Percentiles rank a stretch among this genome's conserved stretches.
Conservation (phyloP, 139 green algal genomes). For the Chlamydomonas sp. region DNA sequence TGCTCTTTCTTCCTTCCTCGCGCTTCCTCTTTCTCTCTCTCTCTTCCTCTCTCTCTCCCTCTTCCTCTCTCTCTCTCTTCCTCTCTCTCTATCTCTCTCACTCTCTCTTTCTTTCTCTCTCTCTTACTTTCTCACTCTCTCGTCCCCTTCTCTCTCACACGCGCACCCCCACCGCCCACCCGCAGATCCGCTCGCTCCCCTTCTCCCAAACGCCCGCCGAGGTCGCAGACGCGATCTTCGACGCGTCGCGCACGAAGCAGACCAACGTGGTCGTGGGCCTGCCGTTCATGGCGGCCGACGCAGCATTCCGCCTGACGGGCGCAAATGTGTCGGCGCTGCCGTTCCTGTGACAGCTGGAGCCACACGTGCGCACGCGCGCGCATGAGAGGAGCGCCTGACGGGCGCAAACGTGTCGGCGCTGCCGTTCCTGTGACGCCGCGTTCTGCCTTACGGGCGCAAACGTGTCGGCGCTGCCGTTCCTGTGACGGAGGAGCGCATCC, state of each 20-base stretch:
- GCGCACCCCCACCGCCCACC: neutral
- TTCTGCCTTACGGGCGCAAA: slow-evolving; percentile 28
- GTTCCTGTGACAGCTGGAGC: slow-evolving; percentile 24
- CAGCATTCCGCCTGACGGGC: slow-evolving; percentile 24
- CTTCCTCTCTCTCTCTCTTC: too few relatives aligned
- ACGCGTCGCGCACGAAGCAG: slow-evolving; percentile 14
- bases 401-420: slow-evolving; percentile 27
- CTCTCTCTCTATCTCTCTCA: too few relatives aligned
- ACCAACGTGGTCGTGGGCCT: slow-evolving; percentile 35
- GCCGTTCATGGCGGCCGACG: slow-evolving; percentile 24
- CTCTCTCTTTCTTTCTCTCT: too few relatives aligned
- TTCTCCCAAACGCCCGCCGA: slow-evolving; percentile 37
- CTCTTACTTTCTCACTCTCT: too few relatives aligned
- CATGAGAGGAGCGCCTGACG: too few relatives aligned
- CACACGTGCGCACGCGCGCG: too few relatives aligned
- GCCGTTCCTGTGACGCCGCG: slow-evolving; percentile 26
- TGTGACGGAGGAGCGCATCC: too few relatives aligned
- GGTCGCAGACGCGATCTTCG: slow-evolving; percentile 34
- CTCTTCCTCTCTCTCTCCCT: too few relatives aligned
- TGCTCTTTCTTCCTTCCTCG: too few relatives aligned
- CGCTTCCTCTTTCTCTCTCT: too few relatives aligned
- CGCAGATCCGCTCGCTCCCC: slow-evolving; percentile 27
- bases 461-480: slow-evolving; percentile 16
- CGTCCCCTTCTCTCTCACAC: too few relatives aligned
- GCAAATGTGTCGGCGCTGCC: slow-evolving; percentile 29